These are phyloP conservation scores for Penicillium malachiteum DNA, from an alignment of 495 filamentous ascomycete species.

Conservation along the genomic window DNA sequence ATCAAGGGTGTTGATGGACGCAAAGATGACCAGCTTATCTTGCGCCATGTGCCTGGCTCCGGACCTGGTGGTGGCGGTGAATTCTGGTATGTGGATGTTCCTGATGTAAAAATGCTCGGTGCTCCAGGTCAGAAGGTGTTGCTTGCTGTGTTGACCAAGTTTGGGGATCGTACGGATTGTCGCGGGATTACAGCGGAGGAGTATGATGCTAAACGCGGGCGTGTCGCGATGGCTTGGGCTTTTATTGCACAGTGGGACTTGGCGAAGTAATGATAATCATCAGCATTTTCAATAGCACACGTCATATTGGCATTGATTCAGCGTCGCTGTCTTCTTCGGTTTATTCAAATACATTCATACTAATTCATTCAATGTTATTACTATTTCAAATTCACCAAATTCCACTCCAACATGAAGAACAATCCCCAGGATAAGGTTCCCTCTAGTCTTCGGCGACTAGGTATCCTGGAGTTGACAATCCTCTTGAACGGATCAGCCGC, in stretches of 20 bases:
- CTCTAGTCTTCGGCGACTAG: too few species aligned
- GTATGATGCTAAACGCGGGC: constrained; percentile 59
- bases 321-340: not conserved
- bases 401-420: too few species aligned
- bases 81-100: constrained; percentile 76
- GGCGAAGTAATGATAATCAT: constrained; percentile 30
- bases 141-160: constrained; percentile 59
- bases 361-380: too few species aligned
- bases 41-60: constrained; percentile 41
- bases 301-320: not conserved
- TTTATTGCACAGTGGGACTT: constrained; percentile 71
- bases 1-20: constrained; percentile 66
- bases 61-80: constrained; percentile 59
- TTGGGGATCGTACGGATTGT: constrained; percentile 60
- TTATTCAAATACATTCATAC: too few species aligned
- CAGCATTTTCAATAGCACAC: not conserved
- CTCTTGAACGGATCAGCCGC: too few species aligned
- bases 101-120: constrained; percentile 60
- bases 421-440: too few species aligned
- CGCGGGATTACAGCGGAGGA: constrained; percentile 67
- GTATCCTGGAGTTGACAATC: too few species aligned
- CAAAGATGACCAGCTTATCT: constrained; percentile 63
- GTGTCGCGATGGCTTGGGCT: constrained; percentile 59
- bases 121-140: constrained; percentile 63
- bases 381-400: too few species aligned